Percentiles rank a stretch among this genome's conserved stretches.
Conservation (phyloP, 1,284 basidiomycete genomes). For the Hypsizygus ulmarius region DNA sequence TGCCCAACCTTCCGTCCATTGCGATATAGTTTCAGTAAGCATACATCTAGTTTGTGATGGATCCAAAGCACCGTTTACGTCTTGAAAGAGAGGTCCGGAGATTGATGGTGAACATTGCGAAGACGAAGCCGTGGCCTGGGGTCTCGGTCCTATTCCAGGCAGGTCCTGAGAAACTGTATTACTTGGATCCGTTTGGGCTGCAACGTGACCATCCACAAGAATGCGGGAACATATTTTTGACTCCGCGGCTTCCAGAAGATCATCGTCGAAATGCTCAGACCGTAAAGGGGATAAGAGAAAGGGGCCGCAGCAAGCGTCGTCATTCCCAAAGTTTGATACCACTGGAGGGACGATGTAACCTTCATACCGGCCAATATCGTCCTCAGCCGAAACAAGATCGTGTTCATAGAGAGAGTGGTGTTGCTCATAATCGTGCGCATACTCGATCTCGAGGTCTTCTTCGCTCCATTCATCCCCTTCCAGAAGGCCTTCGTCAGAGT, state of each 20-base stretch:
- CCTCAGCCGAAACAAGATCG: neutral
- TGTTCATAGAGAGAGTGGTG: neutral
- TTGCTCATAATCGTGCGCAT: neutral
- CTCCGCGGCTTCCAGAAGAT: slow-evolving; percentile 6
- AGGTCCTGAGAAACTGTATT: slow-evolving; percentile 11
- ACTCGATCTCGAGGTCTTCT: slow-evolving; percentile 8
- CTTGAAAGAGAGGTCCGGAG: slow-evolving; percentile 5
- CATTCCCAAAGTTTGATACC: slow-evolving; percentile 13
- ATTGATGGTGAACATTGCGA: slow-evolving; percentile 8
- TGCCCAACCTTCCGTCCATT: neutral
- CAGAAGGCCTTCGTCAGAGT: slow-evolving; percentile 7
- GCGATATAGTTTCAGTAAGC: neutral
- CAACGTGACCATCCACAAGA: slow-evolving; percentile 10
- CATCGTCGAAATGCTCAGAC: slow-evolving; percentile 2
- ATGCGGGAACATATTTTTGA: slow-evolving; percentile 2
- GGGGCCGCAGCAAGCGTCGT: slow-evolving; percentile 7
- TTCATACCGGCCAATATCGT: neutral
- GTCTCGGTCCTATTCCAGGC: slow-evolving; percentile 5
- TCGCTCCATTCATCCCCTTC: slow-evolving; percentile 9
- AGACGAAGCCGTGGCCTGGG: slow-evolving; percentile 7
- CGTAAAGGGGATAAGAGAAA: slow-evolving; percentile 5
- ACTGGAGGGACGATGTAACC: slow-evolving; percentile 1
- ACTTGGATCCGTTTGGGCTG: slow-evolving; percentile 1
- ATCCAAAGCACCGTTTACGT: neutral
- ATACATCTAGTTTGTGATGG: slow-evolving; percentile 1